Percentiles rank a stretch among this genome's conserved stretches.
Evolutionary conservation across 1,139 yeast genomes (phyloP).

Genomic region (Casaregolazyma suthepensis): DNA sequence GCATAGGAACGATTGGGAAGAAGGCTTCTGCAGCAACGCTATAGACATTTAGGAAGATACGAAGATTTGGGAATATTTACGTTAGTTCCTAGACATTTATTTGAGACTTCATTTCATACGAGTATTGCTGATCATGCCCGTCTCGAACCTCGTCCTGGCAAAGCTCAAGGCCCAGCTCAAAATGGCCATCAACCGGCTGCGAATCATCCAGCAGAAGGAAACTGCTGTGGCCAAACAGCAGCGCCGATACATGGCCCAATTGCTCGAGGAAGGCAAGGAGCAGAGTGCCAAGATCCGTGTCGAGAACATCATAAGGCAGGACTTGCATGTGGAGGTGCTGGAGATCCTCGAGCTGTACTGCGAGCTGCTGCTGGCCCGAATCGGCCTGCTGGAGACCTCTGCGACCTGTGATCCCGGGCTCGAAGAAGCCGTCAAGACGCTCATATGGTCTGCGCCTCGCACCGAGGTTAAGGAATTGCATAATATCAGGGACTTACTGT

Average conservation of each 20-base stretch:
- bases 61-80: no score
- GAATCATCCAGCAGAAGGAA: constrained; percentile 77
- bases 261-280: constrained; percentile 65
- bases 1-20: background rate
- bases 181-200: constrained; percentile 75
- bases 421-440: constrained; percentile 66
- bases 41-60: no score
- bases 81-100: no score
- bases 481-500: constrained; percentile 55
- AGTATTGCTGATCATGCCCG: no score
- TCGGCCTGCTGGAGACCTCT: constrained; percentile 45
- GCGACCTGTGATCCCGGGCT: constrained; percentile 56
- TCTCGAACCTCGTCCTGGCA: constrained; percentile 14
- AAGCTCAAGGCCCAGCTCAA: constrained; percentile 66
- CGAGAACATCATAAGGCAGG: constrained; percentile 81
- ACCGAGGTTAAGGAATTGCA: constrained; percentile 71
- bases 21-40: no score
- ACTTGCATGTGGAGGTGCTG: constrained; percentile 71
- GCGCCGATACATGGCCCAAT: constrained; percentile 68
- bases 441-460: constrained; percentile 64
- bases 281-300: constrained; percentile 80
- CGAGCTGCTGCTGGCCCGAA: constrained; percentile 73
- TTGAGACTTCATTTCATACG: no score
- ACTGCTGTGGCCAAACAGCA: constrained; percentile 77
- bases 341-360: constrained; percentile 80